These are phyloP conservation scores for Elongisporangium senticosum DNA, from an alignment of 352 stramenopile genomes.

Conservation along the genomic window DNA sequence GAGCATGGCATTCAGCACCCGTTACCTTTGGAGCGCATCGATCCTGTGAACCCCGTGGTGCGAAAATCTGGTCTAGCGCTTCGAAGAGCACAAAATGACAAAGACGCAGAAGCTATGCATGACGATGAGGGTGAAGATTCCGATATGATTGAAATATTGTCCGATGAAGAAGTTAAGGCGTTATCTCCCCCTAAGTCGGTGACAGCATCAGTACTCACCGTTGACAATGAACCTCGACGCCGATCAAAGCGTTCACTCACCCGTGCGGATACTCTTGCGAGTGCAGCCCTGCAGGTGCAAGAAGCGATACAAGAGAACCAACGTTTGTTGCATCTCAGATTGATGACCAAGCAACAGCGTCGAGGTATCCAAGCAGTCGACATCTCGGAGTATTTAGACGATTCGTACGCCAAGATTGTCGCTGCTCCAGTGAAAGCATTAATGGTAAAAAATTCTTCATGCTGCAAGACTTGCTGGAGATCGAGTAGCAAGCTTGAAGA, in stretches of 20 bases:
- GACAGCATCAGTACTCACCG: neutral
- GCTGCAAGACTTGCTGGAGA: neutral
- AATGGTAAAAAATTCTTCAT: conserved; percentile 3
- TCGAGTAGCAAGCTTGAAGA: neutral
- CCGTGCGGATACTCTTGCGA: conserved; percentile 53
- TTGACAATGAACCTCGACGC: conserved; percentile 25
- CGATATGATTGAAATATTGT: conserved; percentile 15
- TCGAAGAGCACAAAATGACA: conserved; percentile 6
- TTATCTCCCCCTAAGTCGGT: neutral
- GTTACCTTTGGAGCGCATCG: conserved; percentile 29
- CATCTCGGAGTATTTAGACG: conserved; percentile 67
- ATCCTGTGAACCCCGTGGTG: conserved; percentile 60
- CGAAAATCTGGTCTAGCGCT: conserved; percentile 21
- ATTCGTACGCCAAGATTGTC: conserved; percentile 43
- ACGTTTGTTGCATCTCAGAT: conserved; percentile 26
- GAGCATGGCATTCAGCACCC: conserved; percentile 82
- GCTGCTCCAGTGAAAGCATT: conserved; percentile 16
- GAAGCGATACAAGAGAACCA: conserved; percentile 55
- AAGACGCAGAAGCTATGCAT: conserved; percentile 6
- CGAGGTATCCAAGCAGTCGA: conserved; percentile 38
- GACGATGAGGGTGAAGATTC: conserved; percentile 13
- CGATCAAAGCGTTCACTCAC: conserved; percentile 60
- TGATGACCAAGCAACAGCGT: conserved; percentile 27
- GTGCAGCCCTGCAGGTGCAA: conserved; percentile 46
- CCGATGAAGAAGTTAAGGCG: conserved; percentile 2